Base-by-base conservation (phyloP, 257 asterid genomes). In the Capsicum baccatum region DNA sequence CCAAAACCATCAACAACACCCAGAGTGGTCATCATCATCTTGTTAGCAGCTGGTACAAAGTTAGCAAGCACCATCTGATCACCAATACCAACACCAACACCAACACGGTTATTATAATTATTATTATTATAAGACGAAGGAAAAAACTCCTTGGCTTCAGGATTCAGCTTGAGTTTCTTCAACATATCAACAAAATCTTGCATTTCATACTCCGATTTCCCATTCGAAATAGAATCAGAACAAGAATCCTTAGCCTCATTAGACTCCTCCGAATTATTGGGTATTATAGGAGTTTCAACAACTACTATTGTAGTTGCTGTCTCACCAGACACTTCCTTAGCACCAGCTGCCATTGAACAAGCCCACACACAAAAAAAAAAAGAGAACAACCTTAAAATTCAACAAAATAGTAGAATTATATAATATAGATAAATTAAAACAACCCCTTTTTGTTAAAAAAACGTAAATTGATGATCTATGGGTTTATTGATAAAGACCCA, bases 131-230 rank as follows among this genome's bases (percentile, higher is more conserved):
- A 90, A 47, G 95, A 91, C 16, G 97, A 92, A 70, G 99, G 99
- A 70, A 94, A 89, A 54, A 95, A 95, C 88, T 95, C 99, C 89
- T 94, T 93, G 21, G 99, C 99, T 81, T 90, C 79, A 67, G 99
- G 99, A 92, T 95, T 95, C 90, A 95, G 68, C 91, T 94, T 94
- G 84, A 94, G 90, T 48, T 90, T 89, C 88, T 94, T 91, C 86
- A 95, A 85, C 92, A 94, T 90, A 64, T 94, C 94, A 74, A 86
- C 94, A 82, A 94, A 66, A 57, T 94, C 93, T 81, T 93, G 90
- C 93, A 93, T 92, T 73, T 92, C 87, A 83, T 87, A 39, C 39
- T 74, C 81, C 5, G 97, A 91, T 88, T 92, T 92, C 79, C 91
- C 90, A 87, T 89, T 89, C 39, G 87, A 84, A 88, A 83, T 79